A percentile compares a stretch with the other conserved stretches of the same genome.
These are phyloP conservation scores for Collybia sp. DNA, from an alignment of 768 basidiomycete genomes.

Conservation along the genomic window DNA sequence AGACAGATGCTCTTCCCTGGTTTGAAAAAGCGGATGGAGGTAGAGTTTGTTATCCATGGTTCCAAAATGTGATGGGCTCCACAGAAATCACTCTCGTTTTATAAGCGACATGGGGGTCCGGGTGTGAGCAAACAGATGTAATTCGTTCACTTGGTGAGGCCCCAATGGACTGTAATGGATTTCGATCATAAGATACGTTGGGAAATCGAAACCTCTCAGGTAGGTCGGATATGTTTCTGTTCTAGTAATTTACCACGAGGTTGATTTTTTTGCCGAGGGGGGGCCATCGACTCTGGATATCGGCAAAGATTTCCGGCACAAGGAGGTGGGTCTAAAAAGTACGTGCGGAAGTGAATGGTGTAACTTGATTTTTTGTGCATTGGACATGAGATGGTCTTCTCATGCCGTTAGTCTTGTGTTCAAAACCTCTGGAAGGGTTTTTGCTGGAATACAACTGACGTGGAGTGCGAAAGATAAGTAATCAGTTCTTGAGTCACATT, in stretches of 20 bases:
- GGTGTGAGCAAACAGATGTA: slow-evolving; percentile 2
- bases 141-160: slow-evolving; percentile 9
- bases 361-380: not conserved
- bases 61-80: not conserved
- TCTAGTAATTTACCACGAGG: slow-evolving; percentile 15
- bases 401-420: slow-evolving; percentile 15
- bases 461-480: slow-evolving; percentile 8
- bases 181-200: slow-evolving; percentile 13
- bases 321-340: slow-evolving; percentile 11
- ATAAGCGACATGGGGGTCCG: not conserved
- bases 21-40: slow-evolving; percentile 42
- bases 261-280: slow-evolving; percentile 19
- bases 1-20: slow-evolving; percentile 37
- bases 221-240: slow-evolving; percentile 13
- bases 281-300: slow-evolving; percentile 15
- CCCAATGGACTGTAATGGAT: slow-evolving; percentile 14
- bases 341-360: slow-evolving; percentile 8
- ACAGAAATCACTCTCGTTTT: not conserved
- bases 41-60: slow-evolving; percentile 33
- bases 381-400: slow-evolving; percentile 11
- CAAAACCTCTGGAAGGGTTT: slow-evolving; percentile 2
- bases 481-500: slow-evolving; percentile 1
- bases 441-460: slow-evolving; percentile 9
- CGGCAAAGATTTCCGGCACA: slow-evolving; percentile 12
- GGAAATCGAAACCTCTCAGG: slow-evolving; percentile 12